Percentiles rank a stretch among this genome's conserved stretches.
These are phyloP conservation scores for Heritiera fomes DNA, from an alignment of 345 rosid genomes.

Conservation along the genomic window DNA sequence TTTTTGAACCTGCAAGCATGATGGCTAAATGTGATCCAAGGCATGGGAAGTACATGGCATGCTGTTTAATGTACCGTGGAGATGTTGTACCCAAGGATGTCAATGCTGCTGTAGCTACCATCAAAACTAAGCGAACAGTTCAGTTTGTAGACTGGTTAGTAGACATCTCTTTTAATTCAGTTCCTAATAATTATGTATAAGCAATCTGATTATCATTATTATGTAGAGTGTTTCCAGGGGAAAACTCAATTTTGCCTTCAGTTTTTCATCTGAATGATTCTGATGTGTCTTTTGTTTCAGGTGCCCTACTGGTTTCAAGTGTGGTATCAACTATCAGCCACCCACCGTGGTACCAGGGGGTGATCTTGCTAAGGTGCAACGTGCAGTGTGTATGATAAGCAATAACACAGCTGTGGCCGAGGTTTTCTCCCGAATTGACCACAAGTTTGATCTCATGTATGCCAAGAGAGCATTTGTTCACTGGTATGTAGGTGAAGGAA, in stretches of 20 bases:
- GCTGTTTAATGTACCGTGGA: constrained; percentile 85
- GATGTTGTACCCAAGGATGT: constrained; percentile 87
- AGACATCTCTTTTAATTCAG: constrained; percentile 2
- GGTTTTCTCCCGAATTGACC: constrained; percentile 74
- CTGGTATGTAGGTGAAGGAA: constrained; percentile 90
- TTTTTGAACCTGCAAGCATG: constrained; percentile 82
- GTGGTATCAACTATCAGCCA: constrained; percentile 83
- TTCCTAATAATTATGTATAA: not conserved
- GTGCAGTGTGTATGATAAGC: constrained; percentile 91
- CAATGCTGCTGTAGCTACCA: constrained; percentile 70
- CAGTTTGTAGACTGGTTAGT: constrained; percentile 88
- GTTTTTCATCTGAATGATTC: not conserved
- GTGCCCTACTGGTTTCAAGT: constrained; percentile 90
- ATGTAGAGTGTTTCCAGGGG: not conserved
- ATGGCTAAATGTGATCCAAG: constrained; percentile 92
- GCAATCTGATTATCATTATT: not conserved
- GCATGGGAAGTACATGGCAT: constrained; percentile 87
- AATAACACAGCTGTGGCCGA: constrained; percentile 87
- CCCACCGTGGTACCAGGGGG: constrained; percentile 86
- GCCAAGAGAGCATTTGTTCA: constrained; percentile 81
- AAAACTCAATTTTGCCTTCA: not conserved
- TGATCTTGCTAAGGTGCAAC: constrained; percentile 75
- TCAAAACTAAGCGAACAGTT: constrained; percentile 78
- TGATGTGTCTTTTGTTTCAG: constrained; percentile 31
- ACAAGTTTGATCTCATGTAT: constrained; percentile 86